Evolutionary conservation across 345 rosid genomes (phyloP).

Genomic region (Syzygium aromaticum): DNA sequence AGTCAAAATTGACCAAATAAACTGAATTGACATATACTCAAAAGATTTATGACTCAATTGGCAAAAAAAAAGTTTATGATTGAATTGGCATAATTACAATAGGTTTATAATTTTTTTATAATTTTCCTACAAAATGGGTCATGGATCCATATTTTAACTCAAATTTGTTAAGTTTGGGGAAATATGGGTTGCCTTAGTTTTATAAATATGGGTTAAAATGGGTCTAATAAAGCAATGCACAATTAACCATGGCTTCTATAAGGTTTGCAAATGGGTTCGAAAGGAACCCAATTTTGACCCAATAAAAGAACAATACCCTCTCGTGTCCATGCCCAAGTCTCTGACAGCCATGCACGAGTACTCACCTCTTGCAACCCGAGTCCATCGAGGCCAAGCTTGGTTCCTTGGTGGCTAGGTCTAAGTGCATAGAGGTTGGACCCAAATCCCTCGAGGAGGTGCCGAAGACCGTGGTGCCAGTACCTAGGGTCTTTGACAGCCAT

Average conservation of each 20-base stretch:
- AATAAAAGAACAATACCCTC: background rate
- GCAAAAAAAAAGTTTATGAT: too few relatives aligned
- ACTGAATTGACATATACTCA: too few relatives aligned
- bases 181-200: background rate
- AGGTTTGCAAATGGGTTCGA: background rate
- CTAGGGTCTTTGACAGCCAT: rapidly evolving
- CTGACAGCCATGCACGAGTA: background rate
- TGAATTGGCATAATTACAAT: background rate
- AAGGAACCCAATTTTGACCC: background rate
- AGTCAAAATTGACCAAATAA: too few relatives aligned
- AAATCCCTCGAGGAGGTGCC: background rate
- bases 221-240: background rate
- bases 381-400: rapidly evolving
- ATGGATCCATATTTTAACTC: background rate
- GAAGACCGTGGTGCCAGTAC: background rate
- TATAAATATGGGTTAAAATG: background rate
- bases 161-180: background rate
- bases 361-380: rapidly evolving
- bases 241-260: background rate
- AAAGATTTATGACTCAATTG: too few relatives aligned
- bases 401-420: background rate
- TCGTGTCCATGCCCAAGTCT: background rate
- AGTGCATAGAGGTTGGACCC: background rate
- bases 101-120: too few relatives aligned
- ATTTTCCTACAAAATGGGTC: background rate